phyloP scores from a whole-genome alignment of 371 early-diverging fungal genomes.

The Modicella reniformis region DNA sequence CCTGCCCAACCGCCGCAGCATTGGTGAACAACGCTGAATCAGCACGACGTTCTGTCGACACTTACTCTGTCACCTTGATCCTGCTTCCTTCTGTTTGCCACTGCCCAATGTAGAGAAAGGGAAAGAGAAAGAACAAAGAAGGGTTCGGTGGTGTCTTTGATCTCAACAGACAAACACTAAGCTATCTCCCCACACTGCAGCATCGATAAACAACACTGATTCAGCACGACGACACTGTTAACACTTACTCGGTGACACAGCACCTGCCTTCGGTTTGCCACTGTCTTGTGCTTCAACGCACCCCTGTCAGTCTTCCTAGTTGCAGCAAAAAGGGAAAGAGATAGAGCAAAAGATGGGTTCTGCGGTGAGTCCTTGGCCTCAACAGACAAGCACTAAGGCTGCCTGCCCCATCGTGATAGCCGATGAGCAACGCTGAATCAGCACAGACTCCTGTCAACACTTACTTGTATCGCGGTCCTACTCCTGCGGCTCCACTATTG shows the following conservation, averaged over 20 bases:
- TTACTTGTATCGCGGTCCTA: no score
- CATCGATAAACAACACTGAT: slow-evolving; percentile 3
- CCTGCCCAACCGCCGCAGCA: not conserved
- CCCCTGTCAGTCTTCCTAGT: no score
- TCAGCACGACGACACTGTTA: not conserved
- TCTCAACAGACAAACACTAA: slow-evolving; percentile 4
- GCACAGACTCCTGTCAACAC: no score
- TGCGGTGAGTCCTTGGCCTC: no score
- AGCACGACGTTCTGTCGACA: not conserved
- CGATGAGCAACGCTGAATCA: not conserved
- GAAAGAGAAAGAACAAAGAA: slow-evolving; percentile 4
- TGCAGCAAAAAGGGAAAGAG: no score
- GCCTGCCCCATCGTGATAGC: no score
- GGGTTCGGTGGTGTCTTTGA: not conserved
- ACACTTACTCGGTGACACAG: no score
- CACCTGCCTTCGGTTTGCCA: no score
- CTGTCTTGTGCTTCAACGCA: no score
- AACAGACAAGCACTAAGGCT: no score
- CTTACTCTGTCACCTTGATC: not conserved
- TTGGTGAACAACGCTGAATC: not conserved
- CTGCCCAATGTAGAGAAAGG: slow-evolving; percentile 1
- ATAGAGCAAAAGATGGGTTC: no score
- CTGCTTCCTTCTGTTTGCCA: slow-evolving; percentile 1
- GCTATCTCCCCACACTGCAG: not conserved
- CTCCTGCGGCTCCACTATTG: no score